A percentile compares a stretch with the other conserved stretches of the same genome.
phyloP scores from a whole-genome alignment of 176 grass and related monocot species.

The Bolboschoenus planiculmis region DNA sequence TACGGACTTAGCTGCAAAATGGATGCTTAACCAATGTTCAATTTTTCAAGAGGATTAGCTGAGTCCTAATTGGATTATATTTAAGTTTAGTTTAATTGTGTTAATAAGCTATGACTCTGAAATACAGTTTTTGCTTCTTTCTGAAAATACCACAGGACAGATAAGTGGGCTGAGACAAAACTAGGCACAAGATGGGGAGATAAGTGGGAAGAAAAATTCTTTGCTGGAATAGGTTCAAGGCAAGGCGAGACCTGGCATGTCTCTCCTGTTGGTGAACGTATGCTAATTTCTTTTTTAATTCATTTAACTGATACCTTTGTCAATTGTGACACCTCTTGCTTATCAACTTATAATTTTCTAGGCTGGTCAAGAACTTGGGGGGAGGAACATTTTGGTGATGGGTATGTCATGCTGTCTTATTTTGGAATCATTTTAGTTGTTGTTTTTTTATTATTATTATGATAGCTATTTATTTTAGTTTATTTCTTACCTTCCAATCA shows the following conservation, averaged over 20 bases:
- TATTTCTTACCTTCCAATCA: neutral
- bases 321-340: neutral
- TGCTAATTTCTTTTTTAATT: conserved; percentile 26
- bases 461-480: neutral
- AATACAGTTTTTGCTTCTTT: neutral
- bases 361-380: conserved; percentile 99
- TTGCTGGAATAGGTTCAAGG: conserved; percentile 87
- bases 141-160: conserved; percentile 61
- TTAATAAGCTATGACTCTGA: neutral
- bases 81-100: neutral
- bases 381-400: conserved; percentile 90
- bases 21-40: neutral
- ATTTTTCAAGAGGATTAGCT: neutral
- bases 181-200: conserved; percentile 94
- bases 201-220: conserved; percentile 98
- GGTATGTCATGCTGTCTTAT: conserved; percentile 33
- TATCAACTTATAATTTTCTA: conserved; percentile 31
- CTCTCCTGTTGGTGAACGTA: conserved; percentile 66
- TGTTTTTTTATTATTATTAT: neutral
- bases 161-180: conserved; percentile 97
- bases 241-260: conserved; percentile 99
- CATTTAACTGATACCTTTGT: neutral
- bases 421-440: neutral
- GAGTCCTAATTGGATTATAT: conserved; percentile 1
- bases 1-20: neutral